phyloP scores from a whole-genome alignment of 768 basidiomycete genomes.

The Phaffia australis region DNA sequence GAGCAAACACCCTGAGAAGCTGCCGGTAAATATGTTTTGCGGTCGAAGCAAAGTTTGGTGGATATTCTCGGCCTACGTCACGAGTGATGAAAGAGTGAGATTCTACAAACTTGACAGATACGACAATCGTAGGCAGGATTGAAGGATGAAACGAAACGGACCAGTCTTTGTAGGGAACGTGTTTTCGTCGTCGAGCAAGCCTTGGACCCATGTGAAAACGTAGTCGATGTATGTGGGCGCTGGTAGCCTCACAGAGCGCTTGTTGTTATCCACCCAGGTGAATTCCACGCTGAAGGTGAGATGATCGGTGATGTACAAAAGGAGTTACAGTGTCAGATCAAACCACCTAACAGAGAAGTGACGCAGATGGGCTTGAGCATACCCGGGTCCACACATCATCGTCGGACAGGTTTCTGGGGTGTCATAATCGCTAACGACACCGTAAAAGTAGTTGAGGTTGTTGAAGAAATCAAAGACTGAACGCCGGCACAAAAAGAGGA shows the following conservation, averaged over 20 bases:
- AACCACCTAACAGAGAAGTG: neutral
- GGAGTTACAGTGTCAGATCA: neutral
- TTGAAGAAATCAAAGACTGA: slow-evolving; percentile 94
- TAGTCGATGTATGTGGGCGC: slow-evolving; percentile 97
- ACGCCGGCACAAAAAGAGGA: neutral
- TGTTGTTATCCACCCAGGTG: slow-evolving; percentile 84
- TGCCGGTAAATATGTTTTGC: slow-evolving; percentile 89
- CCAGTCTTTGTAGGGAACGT: slow-evolving; percentile 94
- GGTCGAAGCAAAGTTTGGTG: slow-evolving; percentile 75
- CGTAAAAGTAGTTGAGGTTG: slow-evolving; percentile 94
- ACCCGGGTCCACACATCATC: slow-evolving; percentile 84
- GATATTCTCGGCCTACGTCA: slow-evolving; percentile 66
- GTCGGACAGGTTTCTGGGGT: slow-evolving; percentile 78
- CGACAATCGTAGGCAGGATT: neutral
- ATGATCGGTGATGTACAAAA: neutral
- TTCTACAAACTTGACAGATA: neutral
- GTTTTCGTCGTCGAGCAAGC: slow-evolving; percentile 82
- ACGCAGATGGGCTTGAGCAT: slow-evolving; percentile 34
- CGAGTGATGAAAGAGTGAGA: slow-evolving; percentile 15
- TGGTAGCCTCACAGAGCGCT: slow-evolving; percentile 73
- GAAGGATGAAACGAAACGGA: slow-evolving; percentile 38
- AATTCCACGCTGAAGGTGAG: slow-evolving; percentile 68
- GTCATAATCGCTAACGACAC: slow-evolving; percentile 83
- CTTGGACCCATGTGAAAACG: slow-evolving; percentile 94
- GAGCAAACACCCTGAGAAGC: slow-evolving; percentile 90